Evolutionary conservation across 176 grass and related monocot species (phyloP).

Genomic region (Carex myosuroides): DNA sequence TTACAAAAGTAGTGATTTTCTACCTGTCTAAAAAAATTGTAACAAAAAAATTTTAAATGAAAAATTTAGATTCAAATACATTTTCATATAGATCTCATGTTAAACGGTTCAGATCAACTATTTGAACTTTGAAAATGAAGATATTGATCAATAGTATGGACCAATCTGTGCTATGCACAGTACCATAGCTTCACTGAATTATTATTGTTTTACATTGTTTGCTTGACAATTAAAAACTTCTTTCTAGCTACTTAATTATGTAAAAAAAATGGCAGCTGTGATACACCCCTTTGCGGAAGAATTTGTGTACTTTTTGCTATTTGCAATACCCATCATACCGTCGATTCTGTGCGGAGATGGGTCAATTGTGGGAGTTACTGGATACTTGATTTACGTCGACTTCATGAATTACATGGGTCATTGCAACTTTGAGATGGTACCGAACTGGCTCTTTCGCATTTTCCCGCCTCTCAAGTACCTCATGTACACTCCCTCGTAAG

Average conservation of each 20-base stretch:
- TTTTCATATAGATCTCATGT: too few species aligned
- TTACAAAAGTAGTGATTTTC: too few species aligned
- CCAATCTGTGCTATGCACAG: too few species aligned
- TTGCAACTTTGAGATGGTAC: conserved; percentile 89
- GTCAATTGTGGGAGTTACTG: conserved; percentile 32
- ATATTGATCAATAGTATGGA: too few species aligned
- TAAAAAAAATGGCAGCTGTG: conserved; percentile 40
- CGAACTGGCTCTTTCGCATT: conserved; percentile 53
- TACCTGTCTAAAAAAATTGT: too few species aligned
- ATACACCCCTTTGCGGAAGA: conserved; percentile 90
- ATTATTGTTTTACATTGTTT: background rate
- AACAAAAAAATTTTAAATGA: too few species aligned
- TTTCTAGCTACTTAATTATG: background rate
- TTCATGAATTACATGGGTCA: conserved; percentile 98
- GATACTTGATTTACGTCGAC: conserved; percentile 56
- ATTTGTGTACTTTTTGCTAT: conserved; percentile 53
- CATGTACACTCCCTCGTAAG: conserved; percentile 98
- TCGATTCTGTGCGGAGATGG: conserved; percentile 19
- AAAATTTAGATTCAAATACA: too few species aligned
- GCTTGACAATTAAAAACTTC: background rate
- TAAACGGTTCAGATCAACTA: too few species aligned
- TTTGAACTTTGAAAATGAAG: too few species aligned
- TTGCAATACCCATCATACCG: conserved; percentile 44
- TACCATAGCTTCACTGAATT: background rate
- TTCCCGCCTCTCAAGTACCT: conserved; percentile 90